A percentile compares a stretch with the other conserved stretches of the same genome.
Evolutionary conservation across 257 asterid species (phyloP).

Genomic region (Paraleonurus japonicus): DNA sequence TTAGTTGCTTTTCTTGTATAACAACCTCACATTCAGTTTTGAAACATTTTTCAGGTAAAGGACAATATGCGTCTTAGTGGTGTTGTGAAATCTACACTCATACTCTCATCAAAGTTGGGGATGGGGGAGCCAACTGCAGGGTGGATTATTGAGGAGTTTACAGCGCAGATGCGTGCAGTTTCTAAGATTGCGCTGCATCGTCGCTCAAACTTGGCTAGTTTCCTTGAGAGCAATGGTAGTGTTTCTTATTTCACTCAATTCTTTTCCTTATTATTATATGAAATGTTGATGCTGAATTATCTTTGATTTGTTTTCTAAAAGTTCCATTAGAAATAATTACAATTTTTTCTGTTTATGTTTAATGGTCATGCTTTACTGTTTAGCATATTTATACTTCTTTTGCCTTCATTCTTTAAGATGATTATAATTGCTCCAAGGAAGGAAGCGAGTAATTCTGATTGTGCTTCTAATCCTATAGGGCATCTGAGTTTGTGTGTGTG

Average conservation of each 20-base stretch:
- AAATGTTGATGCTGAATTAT: background rate
- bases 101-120: slow-evolving; percentile 77
- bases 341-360: background rate
- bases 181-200: slow-evolving; percentile 95
- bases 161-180: slow-evolving; percentile 95
- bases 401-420: background rate
- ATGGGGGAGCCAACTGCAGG: slow-evolving; percentile 78
- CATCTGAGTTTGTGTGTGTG: background rate
- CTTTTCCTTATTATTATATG: background rate
- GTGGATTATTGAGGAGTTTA: slow-evolving; percentile 92
- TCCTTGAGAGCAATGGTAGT: slow-evolving; percentile 82
- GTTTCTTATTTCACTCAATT: background rate
- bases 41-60: slow-evolving; percentile 59
- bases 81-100: slow-evolving; percentile 79
- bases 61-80: slow-evolving; percentile 90
- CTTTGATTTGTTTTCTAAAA: background rate
- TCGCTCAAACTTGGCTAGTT: slow-evolving; percentile 78
- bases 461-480: slow-evolving; percentile 9
- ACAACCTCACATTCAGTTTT: slow-evolving; percentile 12
- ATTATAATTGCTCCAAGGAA: slow-evolving; percentile 16
- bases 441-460: background rate
- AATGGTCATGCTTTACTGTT: background rate
- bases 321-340: background rate
- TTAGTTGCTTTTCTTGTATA: background rate
- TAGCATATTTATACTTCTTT: background rate